A percentile compares a stretch with the other conserved stretches of the same genome.
phyloP scores from a whole-genome alignment of 192 early-diverging fungal genomes.

The Linnemannia elongata region DNA sequence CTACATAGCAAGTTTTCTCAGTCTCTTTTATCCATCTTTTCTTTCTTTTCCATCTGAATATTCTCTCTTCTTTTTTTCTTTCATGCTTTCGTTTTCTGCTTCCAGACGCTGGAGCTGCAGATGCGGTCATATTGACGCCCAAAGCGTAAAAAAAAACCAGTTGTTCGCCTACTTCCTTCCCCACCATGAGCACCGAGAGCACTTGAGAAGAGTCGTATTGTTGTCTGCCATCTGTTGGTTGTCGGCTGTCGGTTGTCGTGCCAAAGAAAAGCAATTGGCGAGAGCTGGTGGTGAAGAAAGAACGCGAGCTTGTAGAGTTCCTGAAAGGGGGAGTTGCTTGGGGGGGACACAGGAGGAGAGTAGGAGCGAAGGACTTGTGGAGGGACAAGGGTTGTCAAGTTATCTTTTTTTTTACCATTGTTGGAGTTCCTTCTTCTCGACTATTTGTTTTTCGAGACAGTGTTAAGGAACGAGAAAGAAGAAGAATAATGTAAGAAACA shows the following conservation, averaged over 20 bases:
- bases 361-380: not conserved
- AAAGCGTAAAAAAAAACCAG: not conserved
- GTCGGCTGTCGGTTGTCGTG: too few relatives aligned
- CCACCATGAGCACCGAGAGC: too few relatives aligned
- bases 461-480: not conserved
- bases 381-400: not conserved
- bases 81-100: not conserved
- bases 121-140: not conserved
- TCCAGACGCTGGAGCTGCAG: not conserved
- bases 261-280: too few relatives aligned
- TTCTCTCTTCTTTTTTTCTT: not conserved
- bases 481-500: not conserved
- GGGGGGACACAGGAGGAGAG: not conserved
- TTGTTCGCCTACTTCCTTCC: not conserved
- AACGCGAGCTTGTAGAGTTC: not conserved
- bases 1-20: not conserved
- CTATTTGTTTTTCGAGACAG: constrained; percentile 28
- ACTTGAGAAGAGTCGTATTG: too few relatives aligned
- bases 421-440: constrained; percentile 93
- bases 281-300: too few relatives aligned
- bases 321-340: too few relatives aligned
- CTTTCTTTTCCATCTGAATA: not conserved
- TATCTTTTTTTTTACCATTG: constrained; percentile 75
- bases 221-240: too few relatives aligned
- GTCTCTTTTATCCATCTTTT: not conserved